phyloP scores from a whole-genome alignment of 2,329 filamentous ascomycete genomes.

The Immersiporthe knoxdaviesiana region DNA sequence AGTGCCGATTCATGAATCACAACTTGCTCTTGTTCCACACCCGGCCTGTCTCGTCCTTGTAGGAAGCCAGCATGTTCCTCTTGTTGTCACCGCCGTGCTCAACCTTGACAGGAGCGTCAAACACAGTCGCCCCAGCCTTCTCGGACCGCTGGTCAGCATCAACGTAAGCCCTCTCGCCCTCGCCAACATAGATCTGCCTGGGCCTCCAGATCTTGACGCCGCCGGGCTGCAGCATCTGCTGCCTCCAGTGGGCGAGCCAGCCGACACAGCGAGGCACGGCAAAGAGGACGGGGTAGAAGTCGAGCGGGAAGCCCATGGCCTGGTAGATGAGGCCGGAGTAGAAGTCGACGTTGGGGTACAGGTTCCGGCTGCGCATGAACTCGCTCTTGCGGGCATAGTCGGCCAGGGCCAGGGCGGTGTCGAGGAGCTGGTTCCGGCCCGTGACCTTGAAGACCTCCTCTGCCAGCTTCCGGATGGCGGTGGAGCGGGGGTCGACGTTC shows the following conservation, averaged over 20 bases:
- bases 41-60: slow-evolving; percentile 42
- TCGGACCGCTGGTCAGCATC: slow-evolving; percentile 40
- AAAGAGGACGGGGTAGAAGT: slow-evolving; percentile 57
- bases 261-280: slow-evolving; percentile 55
- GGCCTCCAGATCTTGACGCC: slow-evolving; percentile 57
- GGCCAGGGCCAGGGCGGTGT: slow-evolving; percentile 51
- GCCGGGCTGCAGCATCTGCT: slow-evolving; percentile 50
- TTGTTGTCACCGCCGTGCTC: slow-evolving; percentile 48
- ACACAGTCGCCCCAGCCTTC: slow-evolving; percentile 38
- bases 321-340: slow-evolving; percentile 57
- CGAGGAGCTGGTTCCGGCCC: slow-evolving; percentile 54
- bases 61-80: slow-evolving; percentile 45
- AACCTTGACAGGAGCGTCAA: slow-evolving; percentile 43
- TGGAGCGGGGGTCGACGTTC: slow-evolving; percentile 56
- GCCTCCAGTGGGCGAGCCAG: slow-evolving; percentile 57
- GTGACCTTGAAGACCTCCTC: slow-evolving; percentile 55
- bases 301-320: slow-evolving; percentile 56
- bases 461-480: slow-evolving; percentile 52
- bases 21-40: slow-evolving; percentile 37
- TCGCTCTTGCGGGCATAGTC: slow-evolving; percentile 50
- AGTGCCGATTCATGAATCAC: slow-evolving; percentile 22
- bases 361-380: slow-evolving; percentile 52
- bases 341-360: slow-evolving; percentile 58
- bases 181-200: slow-evolving; percentile 52
- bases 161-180: slow-evolving; percentile 50